Conservation (phyloP, 1,284 basidiomycete species). For the Apiotrichum montevideense region DNA sequence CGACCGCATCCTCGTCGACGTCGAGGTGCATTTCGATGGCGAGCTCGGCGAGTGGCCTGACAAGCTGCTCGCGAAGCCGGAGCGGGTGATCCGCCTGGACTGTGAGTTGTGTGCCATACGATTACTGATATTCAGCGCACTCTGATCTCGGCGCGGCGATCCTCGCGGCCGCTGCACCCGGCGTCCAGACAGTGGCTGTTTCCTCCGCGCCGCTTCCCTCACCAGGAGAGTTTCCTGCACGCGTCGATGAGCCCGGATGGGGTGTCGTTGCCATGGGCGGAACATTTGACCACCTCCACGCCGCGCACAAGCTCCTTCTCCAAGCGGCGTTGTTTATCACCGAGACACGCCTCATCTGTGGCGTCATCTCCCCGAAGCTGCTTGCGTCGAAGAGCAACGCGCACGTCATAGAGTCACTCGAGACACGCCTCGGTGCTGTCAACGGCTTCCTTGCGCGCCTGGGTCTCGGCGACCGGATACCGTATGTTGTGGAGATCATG, state of each 20-base stretch:
- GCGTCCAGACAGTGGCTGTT: neutral
- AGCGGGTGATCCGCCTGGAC: slow-evolving; percentile 15
- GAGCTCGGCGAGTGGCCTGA: slow-evolving; percentile 23
- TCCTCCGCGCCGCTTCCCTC: neutral
- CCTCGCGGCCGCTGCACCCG: neutral
- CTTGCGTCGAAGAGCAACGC: slow-evolving; percentile 68
- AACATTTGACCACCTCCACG: slow-evolving; percentile 96
- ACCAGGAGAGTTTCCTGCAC: neutral
- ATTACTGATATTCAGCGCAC: neutral
- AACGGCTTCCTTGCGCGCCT: slow-evolving; percentile 55
- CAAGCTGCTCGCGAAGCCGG: slow-evolving; percentile 15
- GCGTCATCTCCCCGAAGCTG: slow-evolving; percentile 69
- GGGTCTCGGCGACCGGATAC: slow-evolving; percentile 4
- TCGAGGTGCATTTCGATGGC: slow-evolving; percentile 42
- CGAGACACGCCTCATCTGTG: slow-evolving; percentile 73
- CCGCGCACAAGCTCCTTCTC: slow-evolving; percentile 94
- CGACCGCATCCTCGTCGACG: slow-evolving; percentile 36
- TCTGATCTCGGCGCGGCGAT: slow-evolving; percentile 4
- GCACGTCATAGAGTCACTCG: slow-evolving; percentile 63
- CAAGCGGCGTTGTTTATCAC: slow-evolving; percentile 84
- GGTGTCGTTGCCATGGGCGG: slow-evolving; percentile 55
- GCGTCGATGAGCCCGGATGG: slow-evolving; percentile 12
- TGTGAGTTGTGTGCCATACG: neutral
- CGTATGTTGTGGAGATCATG: slow-evolving; percentile 60
- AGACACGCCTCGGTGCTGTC: slow-evolving; percentile 54